Conservation (phyloP, 1,284 basidiomycete species). For the Mycosarcoma maydis region DNA sequence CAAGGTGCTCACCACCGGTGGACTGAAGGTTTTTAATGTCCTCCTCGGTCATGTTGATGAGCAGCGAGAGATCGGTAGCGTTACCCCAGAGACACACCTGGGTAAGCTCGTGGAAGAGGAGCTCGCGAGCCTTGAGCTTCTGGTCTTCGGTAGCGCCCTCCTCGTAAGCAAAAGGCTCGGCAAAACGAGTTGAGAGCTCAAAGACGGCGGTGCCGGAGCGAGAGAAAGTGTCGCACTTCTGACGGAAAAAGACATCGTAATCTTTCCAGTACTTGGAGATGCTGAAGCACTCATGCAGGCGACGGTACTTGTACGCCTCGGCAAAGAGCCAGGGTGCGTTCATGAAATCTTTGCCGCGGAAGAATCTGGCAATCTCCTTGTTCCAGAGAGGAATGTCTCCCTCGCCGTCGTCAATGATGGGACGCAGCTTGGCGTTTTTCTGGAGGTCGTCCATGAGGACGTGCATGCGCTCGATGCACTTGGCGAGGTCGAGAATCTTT, state of each 20-base stretch:
- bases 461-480: slow-evolving; percentile 76
- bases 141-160: slow-evolving; percentile 73
- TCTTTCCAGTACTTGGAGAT: slow-evolving; percentile 89
- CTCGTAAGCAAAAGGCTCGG: slow-evolving; percentile 79
- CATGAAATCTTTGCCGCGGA: slow-evolving; percentile 96
- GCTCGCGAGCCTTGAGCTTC: slow-evolving; percentile 79
- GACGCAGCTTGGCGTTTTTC: slow-evolving; percentile 70
- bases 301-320: slow-evolving; percentile 97
- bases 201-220: slow-evolving; percentile 92
- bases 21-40: slow-evolving; percentile 98
- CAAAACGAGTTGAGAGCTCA: slow-evolving; percentile 91
- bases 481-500: slow-evolving; percentile 82
- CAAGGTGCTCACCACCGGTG: slow-evolving; percentile 92
- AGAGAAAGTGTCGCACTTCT: slow-evolving; percentile 89
- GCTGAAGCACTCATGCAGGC: slow-evolving; percentile 92
- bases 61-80: slow-evolving; percentile 86
- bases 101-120: slow-evolving; percentile 92
- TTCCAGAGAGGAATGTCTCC: slow-evolving; percentile 97
- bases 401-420: slow-evolving; percentile 90
- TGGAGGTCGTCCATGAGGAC: slow-evolving; percentile 68
- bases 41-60: slow-evolving; percentile 99
- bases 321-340: slow-evolving; percentile 74
- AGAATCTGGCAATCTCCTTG: slow-evolving; percentile 76
- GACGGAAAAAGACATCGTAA: slow-evolving; percentile 71
- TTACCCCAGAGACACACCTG: slow-evolving; percentile 70